These are phyloP conservation scores for Cyberlindnera meyerae DNA, from an alignment of 805 yeast genomes.

Conservation along the genomic window DNA sequence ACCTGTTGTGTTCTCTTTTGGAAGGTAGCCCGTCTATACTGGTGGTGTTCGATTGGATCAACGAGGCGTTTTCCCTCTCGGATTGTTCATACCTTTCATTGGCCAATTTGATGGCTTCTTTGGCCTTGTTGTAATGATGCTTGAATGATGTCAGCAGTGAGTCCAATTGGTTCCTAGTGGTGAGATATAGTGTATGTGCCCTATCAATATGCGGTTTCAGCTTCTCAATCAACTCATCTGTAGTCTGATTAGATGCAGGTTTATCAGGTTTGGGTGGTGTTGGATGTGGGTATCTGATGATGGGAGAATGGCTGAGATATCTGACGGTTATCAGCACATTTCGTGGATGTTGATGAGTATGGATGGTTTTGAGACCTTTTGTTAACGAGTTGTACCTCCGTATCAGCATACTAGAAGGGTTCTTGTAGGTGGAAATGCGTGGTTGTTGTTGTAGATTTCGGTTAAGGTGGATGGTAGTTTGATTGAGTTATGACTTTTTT, in stretches of 20 bases:
- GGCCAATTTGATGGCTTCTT: conserved; percentile 32
- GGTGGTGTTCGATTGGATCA: too few species aligned
- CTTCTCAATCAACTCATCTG: conserved; percentile 12
- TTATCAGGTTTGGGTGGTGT: not conserved
- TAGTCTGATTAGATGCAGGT: not conserved
- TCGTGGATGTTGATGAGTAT: too few species aligned
- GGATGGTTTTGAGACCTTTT: too few species aligned
- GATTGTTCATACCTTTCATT: conserved; percentile 33
- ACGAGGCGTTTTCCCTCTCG: conserved; percentile 32
- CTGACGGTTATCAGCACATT: too few species aligned
- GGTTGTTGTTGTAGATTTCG: too few species aligned
- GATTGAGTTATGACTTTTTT: too few species aligned
- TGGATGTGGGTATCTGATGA: not conserved
- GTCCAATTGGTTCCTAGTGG: conserved; percentile 13
- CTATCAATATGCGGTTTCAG: conserved; percentile 21
- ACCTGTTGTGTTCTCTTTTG: conserved; percentile 37
- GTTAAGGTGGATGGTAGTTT: too few species aligned
- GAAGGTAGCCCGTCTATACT: conserved; percentile 43
- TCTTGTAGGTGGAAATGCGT: too few species aligned
- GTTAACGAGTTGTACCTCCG: too few species aligned
- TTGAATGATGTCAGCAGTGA: conserved; percentile 14
- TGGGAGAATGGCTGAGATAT: too few species aligned
- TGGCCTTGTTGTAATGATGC: conserved; percentile 27
- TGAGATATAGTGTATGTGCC: conserved; percentile 15
- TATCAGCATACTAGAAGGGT: too few species aligned